Base-by-base conservation (phyloP, 805 yeast genomes). In the Ogataea methanolica region DNA sequence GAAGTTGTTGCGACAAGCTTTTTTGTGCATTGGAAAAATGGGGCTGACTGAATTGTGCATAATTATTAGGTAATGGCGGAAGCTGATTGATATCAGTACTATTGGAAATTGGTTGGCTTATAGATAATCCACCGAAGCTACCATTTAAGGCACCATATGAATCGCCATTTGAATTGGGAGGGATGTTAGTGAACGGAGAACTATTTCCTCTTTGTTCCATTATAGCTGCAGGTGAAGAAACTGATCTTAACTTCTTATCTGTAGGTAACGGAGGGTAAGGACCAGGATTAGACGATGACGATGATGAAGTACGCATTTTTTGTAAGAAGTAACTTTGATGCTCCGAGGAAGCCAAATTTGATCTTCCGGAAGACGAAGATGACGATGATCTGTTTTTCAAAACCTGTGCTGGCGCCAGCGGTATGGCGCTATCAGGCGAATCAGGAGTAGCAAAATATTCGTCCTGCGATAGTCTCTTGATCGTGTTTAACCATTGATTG, bases 401-500 rank as follows among this genome's bases (percentile, higher is more conserved):
- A 39, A 11, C 22, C 7, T 22, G 15, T 21, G 44, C 4, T 42
- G 23, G 22, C 15, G 37, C 29, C 23, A 26, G 33, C 43, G 35
- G 36, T 47, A 51, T 14, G 4, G 23, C 41, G 12, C 7, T 26
- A 23, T 23, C 19, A 5, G 9, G 22, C 23, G 15, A 12, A 26
- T 26, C 36, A 16, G 8, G 21, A 23, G 15, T 22, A 12, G 19
- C 43, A 26, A 37, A 45, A 40, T 65, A 67, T 17, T 62, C 50
- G 21, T 56, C 63, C 3, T 55, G 46, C 3, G 68, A 75, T 45
- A 81, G 65, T 41, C 63, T 67, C 49, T 82, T 76, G 52, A 86
- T 72, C 51, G 89, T 78, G 2, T 71, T 63, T 49, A 80, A 88
- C 98, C 98, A 94, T 63, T 85, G 92, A 48, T 76, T 77, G 53